Percentiles rank a stretch among this genome's conserved stretches.
Evolutionary conservation across 345 rosid species (phyloP).

Genomic region (Populus ilicifolia): DNA sequence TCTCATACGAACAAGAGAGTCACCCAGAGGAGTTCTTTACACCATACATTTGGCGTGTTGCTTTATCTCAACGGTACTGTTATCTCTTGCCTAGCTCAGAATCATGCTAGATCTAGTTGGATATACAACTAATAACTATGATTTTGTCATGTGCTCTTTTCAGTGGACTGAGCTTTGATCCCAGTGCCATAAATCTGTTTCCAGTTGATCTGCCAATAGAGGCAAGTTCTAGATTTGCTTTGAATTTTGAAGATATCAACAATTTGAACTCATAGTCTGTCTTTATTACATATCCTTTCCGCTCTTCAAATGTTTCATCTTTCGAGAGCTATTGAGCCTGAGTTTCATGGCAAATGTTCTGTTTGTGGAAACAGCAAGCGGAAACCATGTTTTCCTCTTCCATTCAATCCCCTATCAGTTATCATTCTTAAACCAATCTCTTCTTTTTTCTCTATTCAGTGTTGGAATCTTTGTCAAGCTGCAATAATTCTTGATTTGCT

Average conservation of each 20-base stretch:
- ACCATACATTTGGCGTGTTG: constrained; percentile 88
- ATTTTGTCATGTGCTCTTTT: neutral
- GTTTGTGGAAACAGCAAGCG: too few relatives aligned
- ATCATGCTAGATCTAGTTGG: neutral
- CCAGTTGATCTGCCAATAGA: constrained; percentile 48
- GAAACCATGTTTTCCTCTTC: too few relatives aligned
- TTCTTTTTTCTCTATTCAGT: neutral
- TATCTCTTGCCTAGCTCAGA: too few relatives aligned
- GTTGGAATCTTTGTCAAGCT: neutral
- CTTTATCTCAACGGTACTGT: constrained; percentile 58
- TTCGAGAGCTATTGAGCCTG: neutral
- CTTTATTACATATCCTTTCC: neutral
- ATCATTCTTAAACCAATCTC: too few relatives aligned
- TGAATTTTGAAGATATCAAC: neutral
- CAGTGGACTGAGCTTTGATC: constrained; percentile 39
- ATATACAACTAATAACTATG: neutral
- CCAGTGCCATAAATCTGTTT: constrained; percentile 68
- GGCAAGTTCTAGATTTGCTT: constrained; percentile 43
- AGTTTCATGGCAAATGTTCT: too few relatives aligned
- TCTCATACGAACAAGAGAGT: constrained; percentile 97
- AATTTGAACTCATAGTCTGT: neutral
- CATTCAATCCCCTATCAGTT: too few relatives aligned
- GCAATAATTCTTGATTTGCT: neutral
- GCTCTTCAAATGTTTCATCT: neutral
- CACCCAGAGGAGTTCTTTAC: constrained; percentile 96